These are phyloP conservation scores for Mortierella sp. DNA, from an alignment of 371 early-diverging fungal genomes.

Conservation along the genomic window DNA sequence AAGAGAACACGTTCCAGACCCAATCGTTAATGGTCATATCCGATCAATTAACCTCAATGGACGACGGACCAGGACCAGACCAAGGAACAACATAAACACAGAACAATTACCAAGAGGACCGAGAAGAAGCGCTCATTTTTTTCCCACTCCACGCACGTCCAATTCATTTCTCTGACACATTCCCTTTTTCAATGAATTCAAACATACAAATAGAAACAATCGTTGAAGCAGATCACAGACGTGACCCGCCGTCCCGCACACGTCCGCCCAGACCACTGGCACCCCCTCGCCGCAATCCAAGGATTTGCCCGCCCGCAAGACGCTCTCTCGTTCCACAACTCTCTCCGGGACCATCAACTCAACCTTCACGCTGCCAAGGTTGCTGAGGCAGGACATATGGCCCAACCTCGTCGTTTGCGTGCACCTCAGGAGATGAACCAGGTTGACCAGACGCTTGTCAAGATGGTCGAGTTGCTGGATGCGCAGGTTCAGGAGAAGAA, in stretches of 20 bases:
- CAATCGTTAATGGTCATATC: too few species aligned
- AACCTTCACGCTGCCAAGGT: constrained; percentile 31
- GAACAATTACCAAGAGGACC: too few species aligned
- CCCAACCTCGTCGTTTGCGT: constrained; percentile 64
- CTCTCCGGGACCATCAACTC: constrained; percentile 64
- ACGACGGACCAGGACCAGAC: too few species aligned
- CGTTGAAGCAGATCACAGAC: constrained; percentile 59
- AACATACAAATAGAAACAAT: constrained; percentile 57
- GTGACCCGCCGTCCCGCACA: constrained; percentile 61
- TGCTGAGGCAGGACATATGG: constrained; percentile 57
- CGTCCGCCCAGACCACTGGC: constrained; percentile 74
- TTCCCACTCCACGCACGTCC: too few species aligned
- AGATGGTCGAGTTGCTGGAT: constrained; percentile 50
- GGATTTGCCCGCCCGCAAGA: constrained; percentile 63
- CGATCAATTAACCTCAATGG: too few species aligned
- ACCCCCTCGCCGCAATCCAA: constrained; percentile 69
- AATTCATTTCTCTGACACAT: too few species aligned
- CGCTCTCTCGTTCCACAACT: constrained; percentile 70
- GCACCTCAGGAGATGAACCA: constrained; percentile 56
- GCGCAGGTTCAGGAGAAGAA: constrained; percentile 25
- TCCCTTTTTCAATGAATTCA: too few species aligned
- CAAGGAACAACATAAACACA: too few species aligned
- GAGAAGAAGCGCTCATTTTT: too few species aligned
- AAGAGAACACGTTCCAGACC: too few species aligned
- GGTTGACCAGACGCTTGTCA: constrained; percentile 48